phyloP scores from a whole-genome alignment of 371 early-diverging fungal genomes.

The Actinomucor elegans region DNA sequence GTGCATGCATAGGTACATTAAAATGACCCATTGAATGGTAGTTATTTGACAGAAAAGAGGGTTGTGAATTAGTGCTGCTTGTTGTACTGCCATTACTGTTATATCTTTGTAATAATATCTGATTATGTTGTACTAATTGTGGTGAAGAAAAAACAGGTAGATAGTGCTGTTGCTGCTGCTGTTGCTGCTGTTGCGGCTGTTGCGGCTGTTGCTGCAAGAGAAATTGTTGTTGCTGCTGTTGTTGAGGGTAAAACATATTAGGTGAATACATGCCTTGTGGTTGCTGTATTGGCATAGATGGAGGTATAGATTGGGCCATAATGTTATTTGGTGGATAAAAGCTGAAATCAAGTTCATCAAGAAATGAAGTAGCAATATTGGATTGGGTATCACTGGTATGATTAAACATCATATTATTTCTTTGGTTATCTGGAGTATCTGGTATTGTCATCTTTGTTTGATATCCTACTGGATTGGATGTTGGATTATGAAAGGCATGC shows the following conservation, averaged over 20 bases:
- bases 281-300: not conserved
- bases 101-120: constrained; percentile 19
- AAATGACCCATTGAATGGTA: constrained; percentile 13
- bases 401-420: constrained; percentile 3
- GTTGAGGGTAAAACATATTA: not conserved
- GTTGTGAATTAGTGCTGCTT: constrained; percentile 14
- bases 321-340: constrained; percentile 1
- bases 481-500: constrained; percentile 16
- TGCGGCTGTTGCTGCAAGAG: not conserved
- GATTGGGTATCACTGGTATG: constrained; percentile 4
- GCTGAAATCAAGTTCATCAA: constrained; percentile 9
- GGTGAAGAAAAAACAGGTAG: not conserved
- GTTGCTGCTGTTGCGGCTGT: constrained; percentile 1
- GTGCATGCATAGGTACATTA: not conserved
- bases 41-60: constrained; percentile 10
- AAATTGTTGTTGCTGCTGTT: constrained; percentile 1
- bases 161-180: not conserved
- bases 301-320: not conserved
- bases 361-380: not conserved
- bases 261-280: not conserved
- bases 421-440: not conserved
- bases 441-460: constrained; percentile 1
- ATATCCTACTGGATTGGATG: not conserved
- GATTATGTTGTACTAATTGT: constrained; percentile 2
- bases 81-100: constrained; percentile 17